phyloP scores from a whole-genome alignment of 441 rosid genomes.

The Pelargonium fulgidum region DNA sequence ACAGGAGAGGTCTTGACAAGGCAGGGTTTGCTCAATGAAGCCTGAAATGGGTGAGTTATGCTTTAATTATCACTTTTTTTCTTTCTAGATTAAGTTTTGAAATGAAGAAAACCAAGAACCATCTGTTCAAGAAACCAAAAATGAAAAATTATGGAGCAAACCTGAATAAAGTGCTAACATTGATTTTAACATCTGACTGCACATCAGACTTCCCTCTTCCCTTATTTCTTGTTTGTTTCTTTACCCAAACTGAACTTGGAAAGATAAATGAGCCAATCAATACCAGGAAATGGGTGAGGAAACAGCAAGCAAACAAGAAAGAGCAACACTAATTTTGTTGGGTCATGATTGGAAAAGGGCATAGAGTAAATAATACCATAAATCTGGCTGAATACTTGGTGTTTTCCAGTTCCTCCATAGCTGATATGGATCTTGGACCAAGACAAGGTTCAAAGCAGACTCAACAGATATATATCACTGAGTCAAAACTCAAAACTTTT shows the following conservation, averaged over 20 bases:
- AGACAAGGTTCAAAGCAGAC: constrained; percentile 5
- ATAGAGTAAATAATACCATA: constrained; percentile 13
- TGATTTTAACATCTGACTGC: not conserved
- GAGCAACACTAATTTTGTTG: not conserved
- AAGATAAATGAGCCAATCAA: not conserved
- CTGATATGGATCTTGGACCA: constrained; percentile 15
- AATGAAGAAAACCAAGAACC: not conserved
- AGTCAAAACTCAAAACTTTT: constrained; percentile 20
- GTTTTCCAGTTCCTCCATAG: constrained; percentile 12
- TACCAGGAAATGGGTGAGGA: not conserved
- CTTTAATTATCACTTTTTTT: not conserved
- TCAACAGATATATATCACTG: constrained; percentile 4
- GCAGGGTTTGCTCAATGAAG: not conserved
- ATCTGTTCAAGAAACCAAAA: not conserved
- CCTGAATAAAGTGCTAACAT: not conserved
- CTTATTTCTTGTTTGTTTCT: not conserved
- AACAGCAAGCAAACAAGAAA: not conserved
- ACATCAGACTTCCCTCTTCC: too few species aligned
- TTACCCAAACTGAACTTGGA: constrained; percentile 1
- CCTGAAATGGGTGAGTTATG: not conserved
- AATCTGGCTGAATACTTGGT: constrained; percentile 9
- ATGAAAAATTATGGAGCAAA: not conserved
- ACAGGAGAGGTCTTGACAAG: not conserved
- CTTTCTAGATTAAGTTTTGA: not conserved
- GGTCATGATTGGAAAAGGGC: not conserved